Percentiles rank a stretch among this genome's conserved stretches.
These are phyloP conservation scores for Citropsis articulata DNA, from an alignment of 345 rosid genomes.

Conservation along the genomic window DNA sequence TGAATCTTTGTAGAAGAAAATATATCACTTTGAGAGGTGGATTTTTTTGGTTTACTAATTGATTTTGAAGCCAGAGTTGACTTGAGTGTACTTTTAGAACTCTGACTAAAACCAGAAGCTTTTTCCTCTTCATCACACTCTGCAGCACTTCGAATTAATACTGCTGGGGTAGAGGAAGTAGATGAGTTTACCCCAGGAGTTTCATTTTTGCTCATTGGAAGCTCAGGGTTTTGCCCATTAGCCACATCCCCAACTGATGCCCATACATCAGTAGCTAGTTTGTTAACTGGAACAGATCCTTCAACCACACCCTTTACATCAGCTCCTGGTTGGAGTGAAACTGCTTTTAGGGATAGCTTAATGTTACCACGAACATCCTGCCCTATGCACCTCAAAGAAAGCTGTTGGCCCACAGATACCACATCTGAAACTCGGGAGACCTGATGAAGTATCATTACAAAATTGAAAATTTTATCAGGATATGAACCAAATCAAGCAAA, in stretches of 20 bases:
- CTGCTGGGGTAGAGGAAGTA: conserved; percentile 42
- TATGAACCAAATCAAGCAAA: background rate
- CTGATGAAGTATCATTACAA: conserved; percentile 38
- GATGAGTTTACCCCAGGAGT: conserved; percentile 16
- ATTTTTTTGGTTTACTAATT: conserved; percentile 19
- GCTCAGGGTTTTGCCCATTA: conserved; percentile 35
- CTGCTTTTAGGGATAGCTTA: conserved; percentile 77
- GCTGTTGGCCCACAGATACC: conserved; percentile 69
- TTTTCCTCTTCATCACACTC: conserved; percentile 89
- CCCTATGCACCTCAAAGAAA: conserved; percentile 81
- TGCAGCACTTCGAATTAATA: conserved; percentile 75
- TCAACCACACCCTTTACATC: conserved; percentile 26
- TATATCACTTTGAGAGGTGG: conserved; percentile 10
- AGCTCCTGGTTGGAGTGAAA: conserved; percentile 32
- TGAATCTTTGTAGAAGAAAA: conserved; percentile 18
- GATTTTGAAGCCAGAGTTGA: conserved; percentile 18
- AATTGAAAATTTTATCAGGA: background rate
- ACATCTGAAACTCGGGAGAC: conserved; percentile 77
- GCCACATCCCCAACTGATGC: conserved; percentile 36
- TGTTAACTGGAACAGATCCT: conserved; percentile 29
- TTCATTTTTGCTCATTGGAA: conserved; percentile 15
- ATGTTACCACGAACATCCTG: conserved; percentile 96
- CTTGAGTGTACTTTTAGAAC: conserved; percentile 33
- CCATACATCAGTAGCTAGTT: conserved; percentile 43
- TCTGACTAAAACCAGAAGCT: conserved; percentile 31